A percentile compares a stretch with the other conserved stretches of the same genome.
Conservation (phyloP, 495 filamentous ascomycete species). For the Cudoniella acicularis region DNA sequence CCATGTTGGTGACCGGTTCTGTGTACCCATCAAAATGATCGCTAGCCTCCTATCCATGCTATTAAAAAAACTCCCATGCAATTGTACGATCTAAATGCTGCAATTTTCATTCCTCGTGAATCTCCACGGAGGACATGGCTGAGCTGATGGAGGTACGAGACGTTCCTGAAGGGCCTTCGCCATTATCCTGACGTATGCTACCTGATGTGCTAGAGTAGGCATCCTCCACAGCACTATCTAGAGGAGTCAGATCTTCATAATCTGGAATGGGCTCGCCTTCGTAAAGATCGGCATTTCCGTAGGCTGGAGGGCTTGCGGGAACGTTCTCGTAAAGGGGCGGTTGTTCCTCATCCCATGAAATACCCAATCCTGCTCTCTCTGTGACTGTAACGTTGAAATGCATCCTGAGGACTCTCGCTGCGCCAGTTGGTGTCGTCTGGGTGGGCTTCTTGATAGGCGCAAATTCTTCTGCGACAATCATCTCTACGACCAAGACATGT, state of each 20-base stretch:
- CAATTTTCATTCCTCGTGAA: no score
- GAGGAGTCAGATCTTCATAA: conserved; percentile 23
- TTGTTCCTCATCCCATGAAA: conserved; percentile 96
- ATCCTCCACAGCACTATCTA: conserved; percentile 5
- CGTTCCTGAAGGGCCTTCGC: conserved; percentile 9
- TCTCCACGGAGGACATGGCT: not conserved
- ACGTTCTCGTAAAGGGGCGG: conserved; percentile 95
- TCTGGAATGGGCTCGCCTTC: conserved; percentile 26
- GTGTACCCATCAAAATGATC: not conserved
- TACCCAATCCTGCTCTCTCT: conserved; percentile 80
- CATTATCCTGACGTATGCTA: conserved; percentile 2
- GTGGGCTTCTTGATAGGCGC: conserved; percentile 64
- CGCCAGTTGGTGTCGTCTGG: conserved; percentile 79
- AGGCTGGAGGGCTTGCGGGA: conserved; percentile 79
- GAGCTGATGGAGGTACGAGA: not conserved
- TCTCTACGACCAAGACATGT: conserved; percentile 84
- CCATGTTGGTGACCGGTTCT: not conserved
- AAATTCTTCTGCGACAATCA: conserved; percentile 93
- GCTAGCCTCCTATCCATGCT: not conserved
- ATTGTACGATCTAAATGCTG: not conserved
- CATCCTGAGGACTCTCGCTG: conserved; percentile 88
- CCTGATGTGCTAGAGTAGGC: not conserved
- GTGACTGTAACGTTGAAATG: conserved; percentile 81
- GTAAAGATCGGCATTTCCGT: conserved; percentile 34
- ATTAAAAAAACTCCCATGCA: not conserved